A percentile compares a stretch with the other conserved stretches of the same genome.
Evolutionary conservation across 2,329 filamentous ascomycete species (phyloP).

Genomic region (Ceratocystis papillata): DNA sequence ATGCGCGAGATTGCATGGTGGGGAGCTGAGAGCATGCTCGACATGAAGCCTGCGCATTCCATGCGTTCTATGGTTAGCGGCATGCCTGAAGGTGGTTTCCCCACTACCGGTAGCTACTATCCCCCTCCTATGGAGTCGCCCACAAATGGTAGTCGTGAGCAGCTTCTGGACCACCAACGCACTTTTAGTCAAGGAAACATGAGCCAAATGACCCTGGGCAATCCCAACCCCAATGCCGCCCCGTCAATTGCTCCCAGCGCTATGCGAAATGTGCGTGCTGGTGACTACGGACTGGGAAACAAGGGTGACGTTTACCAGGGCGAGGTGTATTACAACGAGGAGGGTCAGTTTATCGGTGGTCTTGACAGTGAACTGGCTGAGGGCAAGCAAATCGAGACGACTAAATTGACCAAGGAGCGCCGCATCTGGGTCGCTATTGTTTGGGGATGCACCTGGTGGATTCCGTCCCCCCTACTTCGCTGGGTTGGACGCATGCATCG

Average conservation of each 20-base stretch:
- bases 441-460: slow-evolving; percentile 87
- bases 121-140: slow-evolving; percentile 55
- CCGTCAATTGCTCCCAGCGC: slow-evolving; percentile 53
- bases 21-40: slow-evolving; percentile 94
- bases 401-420: slow-evolving; percentile 51
- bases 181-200: slow-evolving; percentile 46
- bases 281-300: slow-evolving; percentile 78
- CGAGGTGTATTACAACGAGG: slow-evolving; percentile 62
- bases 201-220: slow-evolving; percentile 43
- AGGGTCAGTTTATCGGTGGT: slow-evolving; percentile 55
- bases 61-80: slow-evolving; percentile 25
- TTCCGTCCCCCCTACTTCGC: slow-evolving; percentile 74
- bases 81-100: slow-evolving; percentile 55
- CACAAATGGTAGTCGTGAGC: slow-evolving; percentile 59
- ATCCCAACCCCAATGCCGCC: slow-evolving; percentile 28
- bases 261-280: slow-evolving; percentile 48
- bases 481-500: slow-evolving; percentile 89
- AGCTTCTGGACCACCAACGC: slow-evolving; percentile 50
- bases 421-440: slow-evolving; percentile 71
- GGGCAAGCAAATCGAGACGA: slow-evolving; percentile 63
- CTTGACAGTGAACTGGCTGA: slow-evolving; percentile 70
- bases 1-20: slow-evolving; percentile 92
- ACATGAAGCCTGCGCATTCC: slow-evolving; percentile 60
- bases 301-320: slow-evolving; percentile 74
- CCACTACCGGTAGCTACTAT: slow-evolving; percentile 55